phyloP scores from a whole-genome alignment of 208 protist genomes.

The Leishmania tropica region DNA sequence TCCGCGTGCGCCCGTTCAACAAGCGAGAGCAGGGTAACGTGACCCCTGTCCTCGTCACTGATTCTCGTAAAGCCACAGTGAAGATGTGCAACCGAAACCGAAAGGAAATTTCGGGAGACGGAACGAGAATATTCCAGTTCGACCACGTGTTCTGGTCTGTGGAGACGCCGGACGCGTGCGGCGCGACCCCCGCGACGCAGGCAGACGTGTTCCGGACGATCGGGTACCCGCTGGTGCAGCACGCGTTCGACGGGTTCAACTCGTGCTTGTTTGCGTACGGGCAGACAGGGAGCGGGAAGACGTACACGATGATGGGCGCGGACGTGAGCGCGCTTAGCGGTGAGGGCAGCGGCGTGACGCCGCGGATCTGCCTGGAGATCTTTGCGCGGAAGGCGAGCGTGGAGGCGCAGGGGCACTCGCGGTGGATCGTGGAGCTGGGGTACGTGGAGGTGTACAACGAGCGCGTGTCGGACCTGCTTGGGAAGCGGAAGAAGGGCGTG shows the following conservation, averaged over 20 bases:
- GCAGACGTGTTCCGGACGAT: conserved; percentile 61
- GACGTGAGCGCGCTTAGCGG: conserved; percentile 29
- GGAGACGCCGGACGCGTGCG: conserved; percentile 35
- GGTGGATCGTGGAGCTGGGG: conserved; percentile 69
- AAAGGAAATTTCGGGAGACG: no score
- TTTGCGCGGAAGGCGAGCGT: conserved; percentile 74
- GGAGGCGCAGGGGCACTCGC: conserved; percentile 44
- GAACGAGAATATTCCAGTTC: no score
- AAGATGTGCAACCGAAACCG: no score
- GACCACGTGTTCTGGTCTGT: conserved; percentile 31
- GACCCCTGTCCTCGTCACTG: no score
- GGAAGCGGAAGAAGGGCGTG: conserved; percentile 92
- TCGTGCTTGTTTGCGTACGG: conserved; percentile 87
- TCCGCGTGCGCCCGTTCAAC: no score
- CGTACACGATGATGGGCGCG: conserved; percentile 89
- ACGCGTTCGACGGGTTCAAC: conserved; percentile 72
- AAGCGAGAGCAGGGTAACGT: no score
- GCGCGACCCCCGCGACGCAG: conserved; percentile 42
- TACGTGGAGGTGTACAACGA: conserved; percentile 94
- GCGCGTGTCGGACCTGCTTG: conserved; percentile 75
- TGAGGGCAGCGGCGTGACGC: conserved; percentile 71
- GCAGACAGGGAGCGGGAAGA: conserved; percentile 92
- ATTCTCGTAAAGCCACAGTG: no score
- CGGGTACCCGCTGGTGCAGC: conserved; percentile 50
- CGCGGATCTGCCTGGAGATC: conserved; percentile 86